Percentiles rank a stretch among this genome's conserved stretches.
phyloP scores from a whole-genome alignment of 2,329 filamentous ascomycete genomes.

The Pezicula rhizophila region DNA sequence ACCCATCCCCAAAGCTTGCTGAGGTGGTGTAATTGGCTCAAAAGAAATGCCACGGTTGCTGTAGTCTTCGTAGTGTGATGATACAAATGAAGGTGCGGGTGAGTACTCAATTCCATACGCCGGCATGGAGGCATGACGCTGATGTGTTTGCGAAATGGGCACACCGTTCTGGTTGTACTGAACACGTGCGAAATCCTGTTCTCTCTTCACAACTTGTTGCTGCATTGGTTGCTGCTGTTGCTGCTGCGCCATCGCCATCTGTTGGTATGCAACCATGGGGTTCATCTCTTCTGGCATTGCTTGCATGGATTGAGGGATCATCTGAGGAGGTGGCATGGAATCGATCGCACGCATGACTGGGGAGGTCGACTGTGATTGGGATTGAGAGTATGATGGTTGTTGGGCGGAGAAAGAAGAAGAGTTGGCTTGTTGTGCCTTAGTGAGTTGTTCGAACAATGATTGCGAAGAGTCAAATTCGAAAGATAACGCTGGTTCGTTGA shows the following conservation, averaged over 20 bases:
- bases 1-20: slow-evolving; percentile 75
- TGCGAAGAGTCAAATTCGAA: slow-evolving; percentile 99
- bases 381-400: slow-evolving; percentile 41
- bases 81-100: slow-evolving; percentile 93
- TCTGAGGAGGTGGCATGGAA: slow-evolving; percentile 86
- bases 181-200: slow-evolving; percentile 74
- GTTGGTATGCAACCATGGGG: slow-evolving; percentile 60
- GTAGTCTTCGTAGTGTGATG: slow-evolving; percentile 98
- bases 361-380: slow-evolving; percentile 76
- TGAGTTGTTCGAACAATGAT: slow-evolving; percentile 98
- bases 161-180: slow-evolving; percentile 92
- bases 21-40: slow-evolving; percentile 92
- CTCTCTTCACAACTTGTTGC: slow-evolving; percentile 77
- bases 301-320: slow-evolving; percentile 58
- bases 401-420: slow-evolving; percentile 92
- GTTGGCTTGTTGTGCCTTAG: slow-evolving; percentile 97
- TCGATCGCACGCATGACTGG: slow-evolving; percentile 88
- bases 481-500: slow-evolving; percentile 93
- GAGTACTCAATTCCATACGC: slow-evolving; percentile 94
- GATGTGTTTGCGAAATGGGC: slow-evolving; percentile 74
- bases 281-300: slow-evolving; percentile 54
- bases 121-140: slow-evolving; percentile 97
- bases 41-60: slow-evolving; percentile 94
- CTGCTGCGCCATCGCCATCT: slow-evolving; percentile 63
- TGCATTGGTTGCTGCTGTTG: slow-evolving; percentile 38